A percentile compares a stretch with the other conserved stretches of the same genome.
These are phyloP conservation scores for Mortierella hygrophila DNA, from an alignment of 192 early-diverging fungal genomes.

Conservation along the genomic window DNA sequence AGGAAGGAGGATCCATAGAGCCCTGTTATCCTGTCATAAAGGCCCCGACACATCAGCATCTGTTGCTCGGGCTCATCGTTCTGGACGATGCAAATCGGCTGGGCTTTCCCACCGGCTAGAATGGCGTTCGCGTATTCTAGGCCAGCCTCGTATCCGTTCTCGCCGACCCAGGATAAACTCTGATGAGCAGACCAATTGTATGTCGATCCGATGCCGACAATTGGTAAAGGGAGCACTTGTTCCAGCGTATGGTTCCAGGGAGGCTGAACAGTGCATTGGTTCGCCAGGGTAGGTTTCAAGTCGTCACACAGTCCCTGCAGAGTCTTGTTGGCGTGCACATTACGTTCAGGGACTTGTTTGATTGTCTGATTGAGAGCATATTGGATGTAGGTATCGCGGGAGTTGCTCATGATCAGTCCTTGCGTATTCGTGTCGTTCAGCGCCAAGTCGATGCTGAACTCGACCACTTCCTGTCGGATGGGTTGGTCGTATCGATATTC, in stretches of 20 bases:
- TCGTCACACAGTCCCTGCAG: conserved; percentile 16
- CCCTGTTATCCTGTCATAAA: conserved; percentile 17
- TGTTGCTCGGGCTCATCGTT: conserved; percentile 26
- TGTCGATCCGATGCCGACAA: conserved; percentile 41
- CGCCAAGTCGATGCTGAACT: conserved; percentile 25
- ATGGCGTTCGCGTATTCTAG: conserved; percentile 28
- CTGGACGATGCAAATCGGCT: conserved; percentile 35
- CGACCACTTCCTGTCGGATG: conserved; percentile 16
- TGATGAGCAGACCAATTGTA: conserved; percentile 5
- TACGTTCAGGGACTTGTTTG: background rate
- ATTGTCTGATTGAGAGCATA: conserved; percentile 33
- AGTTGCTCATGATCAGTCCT: conserved; percentile 37
- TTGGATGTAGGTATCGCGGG: conserved; percentile 15
- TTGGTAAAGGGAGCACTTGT: conserved; percentile 20
- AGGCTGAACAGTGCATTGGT: background rate
- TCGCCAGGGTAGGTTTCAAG: background rate
- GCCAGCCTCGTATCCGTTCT: conserved; percentile 35
- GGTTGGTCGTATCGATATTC: conserved; percentile 46
- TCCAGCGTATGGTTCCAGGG: conserved; percentile 45
- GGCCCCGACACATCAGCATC: conserved; percentile 30
- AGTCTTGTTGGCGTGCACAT: conserved; percentile 3
- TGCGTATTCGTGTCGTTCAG: conserved; percentile 22
- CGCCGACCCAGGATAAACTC: conserved; percentile 44
- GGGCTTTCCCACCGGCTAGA: background rate
- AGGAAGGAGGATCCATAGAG: background rate